Evolutionary conservation across 768 basidiomycete genomes (phyloP).

Genomic region (Mycena vitilis): DNA sequence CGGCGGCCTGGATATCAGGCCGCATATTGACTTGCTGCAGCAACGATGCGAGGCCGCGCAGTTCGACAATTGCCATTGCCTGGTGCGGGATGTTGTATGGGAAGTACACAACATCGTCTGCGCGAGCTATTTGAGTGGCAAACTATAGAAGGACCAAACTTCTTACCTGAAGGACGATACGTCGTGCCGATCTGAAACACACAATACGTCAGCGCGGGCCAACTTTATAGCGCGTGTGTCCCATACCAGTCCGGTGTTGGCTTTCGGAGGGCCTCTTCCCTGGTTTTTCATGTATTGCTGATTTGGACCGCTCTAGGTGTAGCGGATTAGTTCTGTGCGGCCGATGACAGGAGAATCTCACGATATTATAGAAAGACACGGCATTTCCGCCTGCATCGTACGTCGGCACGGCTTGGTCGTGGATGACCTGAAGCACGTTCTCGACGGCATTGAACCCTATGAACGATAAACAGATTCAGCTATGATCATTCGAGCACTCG

Average conservation of each 20-base stretch:
- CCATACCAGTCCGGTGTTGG: conserved; percentile 26
- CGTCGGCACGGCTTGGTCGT: conserved; percentile 29
- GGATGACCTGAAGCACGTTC: conserved; percentile 27
- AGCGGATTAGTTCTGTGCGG: not conserved
- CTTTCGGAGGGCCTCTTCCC: conserved; percentile 34
- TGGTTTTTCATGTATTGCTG: conserved; percentile 37
- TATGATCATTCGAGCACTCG: not conserved
- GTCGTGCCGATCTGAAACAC: conserved; percentile 30
- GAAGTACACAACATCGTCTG: conserved; percentile 34
- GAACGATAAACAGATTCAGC: no score
- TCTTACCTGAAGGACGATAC: conserved; percentile 31
- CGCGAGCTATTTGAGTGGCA: not conserved
- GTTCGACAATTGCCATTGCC: conserved; percentile 35
- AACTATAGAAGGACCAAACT: no score
- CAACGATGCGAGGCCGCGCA: conserved; percentile 28
- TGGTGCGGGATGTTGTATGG: conserved; percentile 37
- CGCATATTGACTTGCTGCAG: conserved; percentile 19
- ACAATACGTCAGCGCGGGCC: no score
- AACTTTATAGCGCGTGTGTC: not conserved
- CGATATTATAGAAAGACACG: conserved; percentile 34
- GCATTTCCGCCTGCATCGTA: conserved; percentile 28
- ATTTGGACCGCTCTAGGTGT: conserved; percentile 31
- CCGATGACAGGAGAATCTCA: not conserved
- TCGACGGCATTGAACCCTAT: conserved; percentile 35
- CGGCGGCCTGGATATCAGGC: conserved; percentile 10